phyloP scores from a whole-genome alignment of 202 grass and related monocot genomes.

The Bolboschoenoplectus hybrid region DNA sequence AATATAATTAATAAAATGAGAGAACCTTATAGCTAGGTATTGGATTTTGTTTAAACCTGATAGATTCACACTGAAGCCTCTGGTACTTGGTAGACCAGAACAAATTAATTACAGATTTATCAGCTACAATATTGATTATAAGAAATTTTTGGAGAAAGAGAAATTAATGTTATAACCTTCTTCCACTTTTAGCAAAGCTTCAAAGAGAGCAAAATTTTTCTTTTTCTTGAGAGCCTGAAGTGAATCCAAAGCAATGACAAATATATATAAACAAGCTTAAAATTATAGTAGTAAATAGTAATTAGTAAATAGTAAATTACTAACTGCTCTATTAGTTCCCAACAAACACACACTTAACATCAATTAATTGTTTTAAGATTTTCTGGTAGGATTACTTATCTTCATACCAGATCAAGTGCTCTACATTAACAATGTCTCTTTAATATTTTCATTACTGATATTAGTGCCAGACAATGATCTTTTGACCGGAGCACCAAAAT shows the following conservation, averaged over 20 bases:
- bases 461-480: not conserved
- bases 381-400: too few species aligned
- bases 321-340: too few species aligned
- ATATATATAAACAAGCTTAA: not conserved
- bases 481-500: not conserved
- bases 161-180: conserved; percentile 38
- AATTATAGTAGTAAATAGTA: not conserved
- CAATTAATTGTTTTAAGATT: too few species aligned
- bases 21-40: not conserved
- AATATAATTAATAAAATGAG: not conserved
- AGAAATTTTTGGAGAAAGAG: not conserved
- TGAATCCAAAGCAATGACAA: not conserved
- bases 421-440: too few species aligned
- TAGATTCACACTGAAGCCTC: too few species aligned
- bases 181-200: conserved; percentile 58
- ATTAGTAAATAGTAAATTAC: not conserved
- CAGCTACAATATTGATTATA: too few species aligned
- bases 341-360: too few species aligned
- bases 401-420: too few species aligned
- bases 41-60: not conserved
- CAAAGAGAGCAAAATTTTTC: conserved; percentile 47
- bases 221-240: conserved; percentile 44
- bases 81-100: too few species aligned
- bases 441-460: not conserved
- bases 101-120: too few species aligned